Conservation (phyloP, 768 basidiomycete species). For the Mycena crocata region DNA sequence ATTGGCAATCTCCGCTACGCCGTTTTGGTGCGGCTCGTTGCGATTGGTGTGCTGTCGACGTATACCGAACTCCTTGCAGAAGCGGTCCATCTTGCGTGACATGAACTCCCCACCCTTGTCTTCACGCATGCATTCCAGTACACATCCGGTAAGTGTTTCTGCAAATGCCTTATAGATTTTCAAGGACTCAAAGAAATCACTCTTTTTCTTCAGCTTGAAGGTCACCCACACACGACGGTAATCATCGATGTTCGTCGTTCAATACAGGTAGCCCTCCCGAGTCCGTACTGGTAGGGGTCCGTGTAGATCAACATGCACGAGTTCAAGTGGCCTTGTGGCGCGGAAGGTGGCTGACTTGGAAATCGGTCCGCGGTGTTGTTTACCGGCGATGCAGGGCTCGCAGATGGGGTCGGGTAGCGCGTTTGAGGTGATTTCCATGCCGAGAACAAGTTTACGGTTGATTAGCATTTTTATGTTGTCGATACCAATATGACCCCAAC, state of each 20-base stretch:
- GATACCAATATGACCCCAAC: conserved; percentile 34
- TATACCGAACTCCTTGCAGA: conserved; percentile 40
- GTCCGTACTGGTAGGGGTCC: conserved; percentile 41
- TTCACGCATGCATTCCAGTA: conserved; percentile 41
- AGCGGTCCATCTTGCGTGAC: conserved; percentile 35
- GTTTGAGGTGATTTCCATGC: conserved; percentile 27
- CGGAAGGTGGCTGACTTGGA: conserved; percentile 1
- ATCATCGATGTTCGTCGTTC: conserved; percentile 46
- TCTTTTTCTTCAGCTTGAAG: conserved; percentile 38
- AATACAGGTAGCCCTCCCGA: conserved; percentile 40
- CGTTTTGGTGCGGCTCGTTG: conserved; percentile 54
- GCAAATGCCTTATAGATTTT: conserved; percentile 46
- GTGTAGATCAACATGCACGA: conserved; percentile 44
- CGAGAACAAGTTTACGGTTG: conserved; percentile 19
- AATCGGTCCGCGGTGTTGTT: conserved; percentile 35
- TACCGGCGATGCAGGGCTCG: conserved; percentile 35
- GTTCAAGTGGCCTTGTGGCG: conserved; percentile 28
- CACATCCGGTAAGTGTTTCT: conserved; percentile 42
- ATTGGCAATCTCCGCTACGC: conserved; percentile 54
- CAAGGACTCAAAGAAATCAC: conserved; percentile 41
- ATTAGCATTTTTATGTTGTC: conserved; percentile 25
- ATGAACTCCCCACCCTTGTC: conserved; percentile 54
- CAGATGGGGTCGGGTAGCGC: conserved; percentile 36
- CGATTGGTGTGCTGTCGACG: conserved; percentile 35
- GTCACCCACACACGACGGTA: conserved; percentile 33